phyloP scores from a whole-genome alignment of 2,329 filamentous ascomycete species.

The Beauveria rudraprayagi region DNA sequence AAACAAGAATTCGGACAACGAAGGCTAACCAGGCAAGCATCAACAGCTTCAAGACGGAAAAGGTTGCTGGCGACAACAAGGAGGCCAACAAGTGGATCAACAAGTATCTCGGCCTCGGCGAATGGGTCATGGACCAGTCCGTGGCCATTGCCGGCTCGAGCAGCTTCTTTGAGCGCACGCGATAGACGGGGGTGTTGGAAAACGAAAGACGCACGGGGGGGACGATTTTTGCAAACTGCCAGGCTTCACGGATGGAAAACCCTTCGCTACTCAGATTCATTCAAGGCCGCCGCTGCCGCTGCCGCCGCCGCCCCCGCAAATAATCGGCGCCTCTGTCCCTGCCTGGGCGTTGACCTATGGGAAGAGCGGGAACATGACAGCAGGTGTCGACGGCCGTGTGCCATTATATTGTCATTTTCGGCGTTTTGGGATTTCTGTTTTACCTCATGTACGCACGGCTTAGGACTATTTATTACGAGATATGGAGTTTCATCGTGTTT shows the following conservation, averaged over 20 bases:
- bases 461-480: slow-evolving; percentile 5
- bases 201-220: background rate
- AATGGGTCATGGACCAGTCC: slow-evolving; percentile 97
- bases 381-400: background rate
- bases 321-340: background rate
- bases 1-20: background rate
- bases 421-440: background rate
- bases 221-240: background rate
- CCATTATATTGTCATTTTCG: background rate
- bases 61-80: slow-evolving; percentile 70
- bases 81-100: slow-evolving; percentile 83
- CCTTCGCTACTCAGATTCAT: slow-evolving; percentile 1
- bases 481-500: background rate
- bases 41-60: slow-evolving; percentile 80
- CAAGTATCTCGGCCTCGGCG: slow-evolving; percentile 87
- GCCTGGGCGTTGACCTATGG: background rate
- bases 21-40: slow-evolving; percentile 18
- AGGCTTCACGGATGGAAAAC: background rate
- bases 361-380: background rate
- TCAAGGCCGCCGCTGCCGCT: background rate
- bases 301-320: too few relatives aligned
- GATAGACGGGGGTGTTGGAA: slow-evolving; percentile 39
- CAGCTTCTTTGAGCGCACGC: slow-evolving; percentile 83
- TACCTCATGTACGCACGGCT: background rate
- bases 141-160: slow-evolving; percentile 85